Conservation (phyloP, 129 eudicot genomes). For the Artemisia tridentata region DNA sequence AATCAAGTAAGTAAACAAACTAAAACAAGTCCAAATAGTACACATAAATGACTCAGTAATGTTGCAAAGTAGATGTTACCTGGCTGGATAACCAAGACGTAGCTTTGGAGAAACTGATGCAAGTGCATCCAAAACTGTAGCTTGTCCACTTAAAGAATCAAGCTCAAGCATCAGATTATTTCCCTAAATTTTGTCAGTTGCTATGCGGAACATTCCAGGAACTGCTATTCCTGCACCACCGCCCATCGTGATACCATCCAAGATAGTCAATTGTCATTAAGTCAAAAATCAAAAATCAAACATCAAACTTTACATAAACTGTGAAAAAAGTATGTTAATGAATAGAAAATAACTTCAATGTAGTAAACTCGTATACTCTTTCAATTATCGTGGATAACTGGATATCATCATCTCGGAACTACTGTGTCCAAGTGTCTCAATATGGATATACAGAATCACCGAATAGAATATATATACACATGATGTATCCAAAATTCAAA, state of each 20-base stretch:
- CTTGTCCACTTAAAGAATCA: slow-evolving; percentile 91
- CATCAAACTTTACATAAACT: slow-evolving; percentile 13
- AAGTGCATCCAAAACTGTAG: slow-evolving; percentile 88
- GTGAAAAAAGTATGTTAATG: slow-evolving; percentile 1
- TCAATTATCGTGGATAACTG: no score
- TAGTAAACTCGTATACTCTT: no score
- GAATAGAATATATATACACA: no score
- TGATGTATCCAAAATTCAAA: no score
- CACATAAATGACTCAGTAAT: not conserved
- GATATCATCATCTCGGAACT: no score
- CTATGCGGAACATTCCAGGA: slow-evolving; percentile 85
- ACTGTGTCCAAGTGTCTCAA: no score
- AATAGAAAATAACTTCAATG: not conserved
- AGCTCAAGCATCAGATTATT: slow-evolving; percentile 66
- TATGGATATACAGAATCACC: no score
- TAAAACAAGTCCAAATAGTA: not conserved
- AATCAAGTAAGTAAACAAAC: slow-evolving; percentile 16
- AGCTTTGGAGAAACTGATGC: slow-evolving; percentile 83
- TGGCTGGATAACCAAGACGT: slow-evolving; percentile 98
- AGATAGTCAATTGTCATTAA: slow-evolving; percentile 62
- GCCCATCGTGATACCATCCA: slow-evolving; percentile 90
- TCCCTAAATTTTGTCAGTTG: slow-evolving; percentile 88
- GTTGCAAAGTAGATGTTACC: slow-evolving; percentile 36
- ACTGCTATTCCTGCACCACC: slow-evolving; percentile 85
- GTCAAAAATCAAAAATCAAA: slow-evolving; percentile 19